Conservation (phyloP, 305 asterid genomes). For the Andrographis paniculata region DNA sequence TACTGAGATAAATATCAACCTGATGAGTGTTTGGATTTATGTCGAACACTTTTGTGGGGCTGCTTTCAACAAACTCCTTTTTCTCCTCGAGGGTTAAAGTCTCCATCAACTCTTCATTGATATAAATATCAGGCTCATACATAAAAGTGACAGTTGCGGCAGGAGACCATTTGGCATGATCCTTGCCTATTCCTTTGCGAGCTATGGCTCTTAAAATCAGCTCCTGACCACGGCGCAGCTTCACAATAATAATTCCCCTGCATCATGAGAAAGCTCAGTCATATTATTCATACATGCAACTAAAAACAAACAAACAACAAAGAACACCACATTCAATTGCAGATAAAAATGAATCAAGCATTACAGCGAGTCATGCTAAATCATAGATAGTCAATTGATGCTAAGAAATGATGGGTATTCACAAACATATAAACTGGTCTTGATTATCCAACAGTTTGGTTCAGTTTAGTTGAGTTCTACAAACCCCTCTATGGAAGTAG, state of each 20-base stretch:
- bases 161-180: constrained; percentile 99
- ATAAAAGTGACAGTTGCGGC: constrained; percentile 98
- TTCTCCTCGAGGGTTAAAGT: constrained; percentile 56
- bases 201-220: constrained; percentile 89
- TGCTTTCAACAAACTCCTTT: constrained; percentile 68
- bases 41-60: constrained; percentile 88
- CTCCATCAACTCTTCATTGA: constrained; percentile 91
- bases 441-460: no score
- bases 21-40: constrained; percentile 50
- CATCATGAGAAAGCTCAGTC: constrained; percentile 15
- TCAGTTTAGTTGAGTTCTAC: no score
- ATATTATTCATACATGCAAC: neutral
- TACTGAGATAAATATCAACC: constrained; percentile 33
- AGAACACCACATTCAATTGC: neutral
- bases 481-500: no score
- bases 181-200: constrained; percentile 95
- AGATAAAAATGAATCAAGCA: neutral
- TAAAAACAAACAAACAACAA: neutral
- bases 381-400: neutral
- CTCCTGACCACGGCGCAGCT: constrained; percentile 96
- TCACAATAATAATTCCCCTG: constrained; percentile 95
- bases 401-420: no score
- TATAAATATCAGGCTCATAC: constrained; percentile 88
- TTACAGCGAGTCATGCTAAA: neutral
- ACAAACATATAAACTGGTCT: no score